Evolutionary conservation across 768 basidiomycete genomes (phyloP), one percentile per base, ranked within the genome.

Genomic region (Boletus bicolor): DNA sequence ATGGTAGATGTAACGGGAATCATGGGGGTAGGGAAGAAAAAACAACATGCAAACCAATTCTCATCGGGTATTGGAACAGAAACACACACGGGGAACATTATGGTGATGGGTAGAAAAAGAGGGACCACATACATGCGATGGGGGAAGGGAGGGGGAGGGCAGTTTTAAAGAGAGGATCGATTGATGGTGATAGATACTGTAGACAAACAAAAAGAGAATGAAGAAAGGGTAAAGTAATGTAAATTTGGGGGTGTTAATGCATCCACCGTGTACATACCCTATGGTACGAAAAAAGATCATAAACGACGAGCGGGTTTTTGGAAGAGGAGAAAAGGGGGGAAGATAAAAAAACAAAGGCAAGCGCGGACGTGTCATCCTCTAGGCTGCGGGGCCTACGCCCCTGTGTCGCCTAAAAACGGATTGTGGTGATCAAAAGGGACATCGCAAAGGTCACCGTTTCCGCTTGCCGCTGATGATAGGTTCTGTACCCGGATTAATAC

Each of bases 391-490:
- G 3, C n/a, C n/a, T 7, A 14, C 9, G 14, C 46, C 19, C 2
- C 9, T 12, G 32, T n/a, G 14, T 11, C 21, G 21, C 15, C 21
- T 36, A 34, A 24, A 17, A 15, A 17, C 6, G 36, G 36, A 17
- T 36, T 15, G 12, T 14, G 21, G 5, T 34, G 45, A 10, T 34
- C 32, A 15, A 21, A 14, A 34, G 19, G 46, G 46, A 5, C 12
- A 15, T 47, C 7, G 14, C 14, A 34, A 30, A 30, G 12, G 34
- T 65, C 44, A 65, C 49, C 64, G 64, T 36, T 65, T 65, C 53
- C 64, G 64, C 51, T 65, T 65, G 36, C 62, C 64, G 43, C 62
- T 67, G 12, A 65, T 36, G 32, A 65, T 28, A 14, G 59, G 56
- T 4, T 64, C 64, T 2, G 30, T 4, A 9, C 35, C 56, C 0